Base-by-base conservation (phyloP, 108 stramenopile species). In the Fragilaria crotonensis region DNA sequence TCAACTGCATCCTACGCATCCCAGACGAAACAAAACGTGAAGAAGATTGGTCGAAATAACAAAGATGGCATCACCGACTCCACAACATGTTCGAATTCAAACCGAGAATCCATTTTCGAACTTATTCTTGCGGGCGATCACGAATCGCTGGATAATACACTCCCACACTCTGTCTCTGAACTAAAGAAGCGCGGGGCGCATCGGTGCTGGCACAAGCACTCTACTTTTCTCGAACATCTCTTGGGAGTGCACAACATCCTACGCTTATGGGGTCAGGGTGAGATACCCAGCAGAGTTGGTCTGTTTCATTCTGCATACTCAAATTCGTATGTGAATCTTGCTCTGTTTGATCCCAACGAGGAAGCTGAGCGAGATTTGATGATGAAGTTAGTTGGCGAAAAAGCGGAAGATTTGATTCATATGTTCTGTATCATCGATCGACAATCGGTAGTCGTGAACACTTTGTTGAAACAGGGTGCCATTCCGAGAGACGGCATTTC, bases 201-300 rank as follows among this genome's bases (percentile, higher is more conserved):
- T 51, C 48, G 58, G 17, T 67, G 58, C 44, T 73, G 72, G 72
- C 72, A 73, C 44, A 73, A 73, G 50, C 72, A 73, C 33, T 56
- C 54, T 19, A 56, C 54, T 19, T 56, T 56, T 33, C 26, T 30
- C 9, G 31, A 28, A 3, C 54, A 56, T 32, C 26, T 56, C 2
- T n/a, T 33, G 33, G 54, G 54, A 19, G 26, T 26, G 17, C 26
- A 26, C 26, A 19, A 30, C 2, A 30, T 56, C 17, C 30, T 56
- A n/a, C 19, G 32, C 2, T 21, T 26, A 11, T 56, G 54, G 54
- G 33, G 23, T 30, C 54, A 56, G 26, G n/a, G n/a, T 4, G 33
- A 31, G 9, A 30, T 21, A 2, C 17, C 33, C 18, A 17, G 33
- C 19, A 28, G 54, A 5, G 30, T 26, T 19, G 54, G 54, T 32